Percentiles rank a stretch among this genome's conserved stretches.
Evolutionary conservation across 257 asterid genomes (phyloP).

Genomic region (Cordia subcordata): DNA sequence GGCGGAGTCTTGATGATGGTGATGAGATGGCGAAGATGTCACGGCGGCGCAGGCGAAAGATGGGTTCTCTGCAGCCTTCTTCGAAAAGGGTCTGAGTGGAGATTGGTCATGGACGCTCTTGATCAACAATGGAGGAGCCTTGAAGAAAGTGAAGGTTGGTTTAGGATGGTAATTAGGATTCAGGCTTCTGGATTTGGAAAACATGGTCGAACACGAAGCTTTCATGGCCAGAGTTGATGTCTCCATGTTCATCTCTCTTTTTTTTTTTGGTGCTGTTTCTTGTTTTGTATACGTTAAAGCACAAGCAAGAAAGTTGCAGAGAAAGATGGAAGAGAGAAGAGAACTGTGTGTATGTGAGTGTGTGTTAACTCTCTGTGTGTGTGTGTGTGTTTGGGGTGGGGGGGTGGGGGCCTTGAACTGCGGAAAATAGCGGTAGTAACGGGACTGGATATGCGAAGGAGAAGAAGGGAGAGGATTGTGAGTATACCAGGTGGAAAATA

Average conservation of each 20-base stretch:
- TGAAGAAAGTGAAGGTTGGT: slow-evolving; percentile 9
- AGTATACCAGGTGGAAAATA: background rate
- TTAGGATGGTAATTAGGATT: background rate
- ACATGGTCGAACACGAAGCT: slow-evolving; percentile 36
- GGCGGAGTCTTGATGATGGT: slow-evolving; percentile 15
- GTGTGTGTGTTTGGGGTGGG: background rate
- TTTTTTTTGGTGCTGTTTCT: background rate
- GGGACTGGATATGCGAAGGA: background rate
- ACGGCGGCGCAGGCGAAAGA: slow-evolving; percentile 48
- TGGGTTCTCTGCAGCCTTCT: slow-evolving; percentile 11
- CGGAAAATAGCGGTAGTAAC: background rate
- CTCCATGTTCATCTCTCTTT: slow-evolving; percentile 35
- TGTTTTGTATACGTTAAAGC: background rate
- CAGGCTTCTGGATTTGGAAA: slow-evolving; percentile 27
- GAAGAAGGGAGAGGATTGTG: background rate
- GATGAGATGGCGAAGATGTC: slow-evolving; percentile 31
- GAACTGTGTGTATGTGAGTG: background rate
- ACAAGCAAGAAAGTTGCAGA: no score
- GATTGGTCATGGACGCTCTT: slow-evolving; percentile 31
- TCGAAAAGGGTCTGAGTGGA: slow-evolving; percentile 20
- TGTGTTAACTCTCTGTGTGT: no score
- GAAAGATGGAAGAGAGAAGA: no score
- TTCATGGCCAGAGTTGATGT: slow-evolving; percentile 36
- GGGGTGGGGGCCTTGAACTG: background rate
- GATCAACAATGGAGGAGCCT: slow-evolving; percentile 3